Evolutionary conservation across 257 asterid species (phyloP).

Genomic region (Mitragyna speciosa): DNA sequence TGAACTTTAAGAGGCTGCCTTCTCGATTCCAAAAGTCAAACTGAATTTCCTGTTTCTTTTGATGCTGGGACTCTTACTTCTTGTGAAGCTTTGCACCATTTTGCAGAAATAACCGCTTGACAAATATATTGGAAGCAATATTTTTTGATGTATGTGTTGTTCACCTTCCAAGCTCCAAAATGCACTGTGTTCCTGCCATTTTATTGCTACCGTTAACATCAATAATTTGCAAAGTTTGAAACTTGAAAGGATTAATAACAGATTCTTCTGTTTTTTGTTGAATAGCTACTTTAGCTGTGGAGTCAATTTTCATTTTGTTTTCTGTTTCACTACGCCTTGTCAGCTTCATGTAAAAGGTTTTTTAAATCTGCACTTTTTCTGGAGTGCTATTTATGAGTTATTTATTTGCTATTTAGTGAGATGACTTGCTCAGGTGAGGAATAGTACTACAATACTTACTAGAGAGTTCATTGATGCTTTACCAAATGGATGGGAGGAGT

Average conservation of each 20-base stretch:
- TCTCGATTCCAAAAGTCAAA: background rate
- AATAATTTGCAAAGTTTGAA: background rate
- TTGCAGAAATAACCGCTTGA: background rate
- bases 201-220: background rate
- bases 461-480: conserved; percentile 90
- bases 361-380: conserved; percentile 5
- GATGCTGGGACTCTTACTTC: background rate
- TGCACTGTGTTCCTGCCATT: background rate
- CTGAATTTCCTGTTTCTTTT: background rate
- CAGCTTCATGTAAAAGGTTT: background rate
- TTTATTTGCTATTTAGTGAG: conserved; percentile 78
- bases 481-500: conserved; percentile 98
- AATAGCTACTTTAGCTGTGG: background rate
- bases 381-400: conserved; percentile 32
- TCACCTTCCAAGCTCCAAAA: background rate
- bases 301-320: background rate
- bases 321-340: background rate
- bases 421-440: conserved; percentile 87
- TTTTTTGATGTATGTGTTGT: background rate
- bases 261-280: background rate
- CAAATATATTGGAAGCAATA: background rate
- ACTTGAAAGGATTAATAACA: background rate
- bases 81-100: background rate
- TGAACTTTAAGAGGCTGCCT: background rate
- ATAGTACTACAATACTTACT: conserved; percentile 84